A percentile compares a stretch with the other conserved stretches of the same genome.
phyloP scores from a whole-genome alignment of 129 eudicot genomes.

The Oenanthe sinensis region DNA sequence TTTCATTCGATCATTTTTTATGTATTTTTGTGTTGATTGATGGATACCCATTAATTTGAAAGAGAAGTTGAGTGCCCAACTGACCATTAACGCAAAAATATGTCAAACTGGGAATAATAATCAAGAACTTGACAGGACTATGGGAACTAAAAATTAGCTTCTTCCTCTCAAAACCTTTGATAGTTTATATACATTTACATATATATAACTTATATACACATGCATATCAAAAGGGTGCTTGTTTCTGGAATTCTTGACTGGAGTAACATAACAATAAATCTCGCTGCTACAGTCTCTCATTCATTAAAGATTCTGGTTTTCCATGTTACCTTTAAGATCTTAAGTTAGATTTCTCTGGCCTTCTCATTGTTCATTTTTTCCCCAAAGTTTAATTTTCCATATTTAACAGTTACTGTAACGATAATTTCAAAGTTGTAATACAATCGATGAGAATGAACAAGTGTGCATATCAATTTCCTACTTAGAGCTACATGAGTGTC shows the following conservation, averaged over 20 bases:
- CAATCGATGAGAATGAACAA: background rate
- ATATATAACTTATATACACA: background rate
- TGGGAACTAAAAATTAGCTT: background rate
- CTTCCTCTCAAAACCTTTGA: background rate
- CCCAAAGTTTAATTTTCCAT: no score
- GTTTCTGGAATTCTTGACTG: background rate
- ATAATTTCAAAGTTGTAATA: no score
- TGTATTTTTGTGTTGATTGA: slow-evolving; percentile 45
- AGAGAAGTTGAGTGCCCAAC: slow-evolving; percentile 39
- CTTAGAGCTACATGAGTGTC: background rate
- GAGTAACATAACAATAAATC: background rate
- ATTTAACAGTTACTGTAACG: no score
- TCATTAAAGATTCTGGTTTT: background rate
- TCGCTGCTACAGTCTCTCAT: background rate
- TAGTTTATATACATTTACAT: background rate
- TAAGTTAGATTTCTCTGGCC: background rate
- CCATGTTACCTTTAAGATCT: background rate
- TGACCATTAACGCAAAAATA: slow-evolving; percentile 23
- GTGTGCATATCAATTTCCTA: background rate
- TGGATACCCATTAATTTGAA: slow-evolving; percentile 68
- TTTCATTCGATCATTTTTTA: slow-evolving; percentile 46
- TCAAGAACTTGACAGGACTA: slow-evolving; percentile 8
- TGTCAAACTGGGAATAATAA: slow-evolving; percentile 22
- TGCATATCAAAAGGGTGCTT: background rate
- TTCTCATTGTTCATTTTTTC: background rate